These are phyloP conservation scores for Pseudogymnoascus sp. DNA, from an alignment of 2,329 filamentous ascomycete genomes.

Conservation along the genomic window DNA sequence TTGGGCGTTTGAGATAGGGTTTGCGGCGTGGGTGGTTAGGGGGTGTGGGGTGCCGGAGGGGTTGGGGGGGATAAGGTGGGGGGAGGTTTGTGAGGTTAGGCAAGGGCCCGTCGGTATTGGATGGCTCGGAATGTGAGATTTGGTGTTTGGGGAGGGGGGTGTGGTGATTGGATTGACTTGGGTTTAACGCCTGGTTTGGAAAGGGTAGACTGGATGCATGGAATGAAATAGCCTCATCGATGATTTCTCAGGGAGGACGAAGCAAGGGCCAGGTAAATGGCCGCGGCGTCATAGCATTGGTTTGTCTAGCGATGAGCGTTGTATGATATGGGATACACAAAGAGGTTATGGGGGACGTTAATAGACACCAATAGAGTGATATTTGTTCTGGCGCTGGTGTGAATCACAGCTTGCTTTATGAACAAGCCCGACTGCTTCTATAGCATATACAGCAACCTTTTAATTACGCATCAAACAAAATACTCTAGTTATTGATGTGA, in stretches of 20 bases:
- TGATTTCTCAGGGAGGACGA: not conserved
- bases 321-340: not conserved
- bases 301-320: not conserved
- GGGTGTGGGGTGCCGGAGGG: slow-evolving; percentile 29
- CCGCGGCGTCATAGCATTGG: not conserved
- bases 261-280: not conserved
- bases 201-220: not conserved
- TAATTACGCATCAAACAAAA: not conserved
- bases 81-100: slow-evolving; percentile 20
- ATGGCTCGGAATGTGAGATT: not conserved
- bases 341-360: not conserved
- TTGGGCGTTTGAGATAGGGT: slow-evolving; percentile 28
- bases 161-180: not conserved
- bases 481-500: not conserved
- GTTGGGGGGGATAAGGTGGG: slow-evolving; percentile 26
- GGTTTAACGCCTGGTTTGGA: not conserved
- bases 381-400: not conserved
- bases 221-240: not conserved
- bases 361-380: not conserved
- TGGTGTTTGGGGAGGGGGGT: not conserved
- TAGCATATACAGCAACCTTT: not conserved
- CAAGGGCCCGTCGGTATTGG: not conserved
- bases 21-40: slow-evolving; percentile 30
- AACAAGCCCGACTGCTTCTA: not conserved
- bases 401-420: not conserved